Percentiles rank a stretch among this genome's conserved stretches.
phyloP scores from a whole-genome alignment of 257 asterid genomes.

The Craterostigma plantagineum region DNA sequence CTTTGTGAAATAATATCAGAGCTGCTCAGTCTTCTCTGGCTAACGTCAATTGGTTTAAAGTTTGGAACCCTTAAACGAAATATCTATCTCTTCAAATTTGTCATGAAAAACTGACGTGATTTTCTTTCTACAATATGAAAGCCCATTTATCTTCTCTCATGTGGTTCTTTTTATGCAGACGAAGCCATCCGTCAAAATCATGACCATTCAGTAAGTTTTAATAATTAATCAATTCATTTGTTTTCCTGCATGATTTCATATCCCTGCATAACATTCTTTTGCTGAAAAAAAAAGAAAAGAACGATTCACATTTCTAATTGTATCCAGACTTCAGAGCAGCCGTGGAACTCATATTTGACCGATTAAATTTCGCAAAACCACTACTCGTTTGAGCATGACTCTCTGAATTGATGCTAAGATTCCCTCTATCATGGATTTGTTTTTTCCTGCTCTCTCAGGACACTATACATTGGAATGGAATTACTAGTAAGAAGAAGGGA shows the following conservation, averaged over 20 bases:
- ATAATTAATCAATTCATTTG: too few relatives aligned
- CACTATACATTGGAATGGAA: conserved; percentile 64
- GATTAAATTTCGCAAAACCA: too few relatives aligned
- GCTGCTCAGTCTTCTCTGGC: too few relatives aligned
- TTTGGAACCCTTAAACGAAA: too few relatives aligned
- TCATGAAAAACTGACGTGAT: too few relatives aligned
- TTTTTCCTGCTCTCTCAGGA: conserved; percentile 25
- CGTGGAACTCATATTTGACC: too few relatives aligned
- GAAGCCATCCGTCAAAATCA: conserved; percentile 22
- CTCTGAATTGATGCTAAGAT: not conserved
- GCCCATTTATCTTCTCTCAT: conserved; percentile 5
- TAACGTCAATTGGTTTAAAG: too few relatives aligned
- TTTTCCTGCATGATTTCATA: conserved; percentile 6
- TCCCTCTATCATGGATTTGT: not conserved
- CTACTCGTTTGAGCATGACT: not conserved
- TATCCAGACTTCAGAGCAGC: too few relatives aligned
- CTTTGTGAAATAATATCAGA: too few relatives aligned
- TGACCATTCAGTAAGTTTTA: conserved; percentile 25
- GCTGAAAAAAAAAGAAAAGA: too few relatives aligned
- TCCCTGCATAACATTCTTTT: conserved; percentile 1
- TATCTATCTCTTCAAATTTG: too few relatives aligned
- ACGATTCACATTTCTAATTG: too few relatives aligned
- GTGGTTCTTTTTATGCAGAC: conserved; percentile 30
- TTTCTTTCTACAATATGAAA: conserved; percentile 7
- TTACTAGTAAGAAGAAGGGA: conserved; percentile 80